phyloP scores from a whole-genome alignment of 345 rosid species.

The Garcia nutans region DNA sequence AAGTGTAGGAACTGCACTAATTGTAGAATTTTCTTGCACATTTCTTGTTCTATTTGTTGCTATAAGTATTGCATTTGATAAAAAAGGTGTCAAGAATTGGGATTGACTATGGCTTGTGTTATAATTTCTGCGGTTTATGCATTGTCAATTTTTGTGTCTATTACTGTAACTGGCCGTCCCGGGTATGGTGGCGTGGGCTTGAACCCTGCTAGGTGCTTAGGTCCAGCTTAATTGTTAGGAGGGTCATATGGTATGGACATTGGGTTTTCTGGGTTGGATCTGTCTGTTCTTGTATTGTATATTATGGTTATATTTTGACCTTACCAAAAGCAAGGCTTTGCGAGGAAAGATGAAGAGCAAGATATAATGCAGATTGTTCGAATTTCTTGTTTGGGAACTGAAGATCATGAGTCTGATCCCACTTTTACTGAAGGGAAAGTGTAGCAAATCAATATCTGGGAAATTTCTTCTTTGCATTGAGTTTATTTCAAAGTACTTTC shows the following conservation, averaged over 20 bases:
- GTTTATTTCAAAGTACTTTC: too few relatives aligned
- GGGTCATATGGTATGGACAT: constrained; percentile 17
- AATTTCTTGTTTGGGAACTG: too few relatives aligned
- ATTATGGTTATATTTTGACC: too few relatives aligned
- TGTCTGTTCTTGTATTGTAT: constrained; percentile 2
- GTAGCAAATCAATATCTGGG: too few relatives aligned
- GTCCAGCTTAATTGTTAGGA: constrained; percentile 11
- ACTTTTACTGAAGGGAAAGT: too few relatives aligned
- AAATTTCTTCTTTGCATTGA: too few relatives aligned
- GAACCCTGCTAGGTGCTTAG: constrained; percentile 23
- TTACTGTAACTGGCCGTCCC: neutral
- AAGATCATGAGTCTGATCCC: too few relatives aligned
- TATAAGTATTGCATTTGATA: constrained; percentile 41
- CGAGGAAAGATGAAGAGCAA: too few relatives aligned
- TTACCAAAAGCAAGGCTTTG: neutral
- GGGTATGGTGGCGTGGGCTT: constrained; percentile 21
- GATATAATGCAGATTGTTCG: too few relatives aligned
- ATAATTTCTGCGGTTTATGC: constrained; percentile 31
- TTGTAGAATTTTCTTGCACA: constrained; percentile 42
- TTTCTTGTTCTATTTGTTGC: constrained; percentile 41
- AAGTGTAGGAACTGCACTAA: constrained; percentile 24
- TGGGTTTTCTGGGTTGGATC: constrained; percentile 29
- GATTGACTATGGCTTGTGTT: constrained; percentile 28
- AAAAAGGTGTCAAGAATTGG: constrained; percentile 33
- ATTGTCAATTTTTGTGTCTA: constrained; percentile 21